Conservation (phyloP, 2,329 filamentous ascomycete species). For the Albifimbria verrucaria region DNA sequence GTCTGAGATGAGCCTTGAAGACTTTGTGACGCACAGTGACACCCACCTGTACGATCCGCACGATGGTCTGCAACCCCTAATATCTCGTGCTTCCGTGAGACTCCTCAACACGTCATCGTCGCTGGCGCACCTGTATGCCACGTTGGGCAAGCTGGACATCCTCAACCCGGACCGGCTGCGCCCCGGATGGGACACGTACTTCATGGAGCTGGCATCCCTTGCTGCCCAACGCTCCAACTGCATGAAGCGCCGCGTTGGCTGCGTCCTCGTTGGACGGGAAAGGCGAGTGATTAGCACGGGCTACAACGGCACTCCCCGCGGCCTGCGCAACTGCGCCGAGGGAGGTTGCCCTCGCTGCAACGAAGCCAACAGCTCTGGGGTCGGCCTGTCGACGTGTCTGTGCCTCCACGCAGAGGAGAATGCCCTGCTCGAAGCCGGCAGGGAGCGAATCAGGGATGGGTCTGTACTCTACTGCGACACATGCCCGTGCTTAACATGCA, state of each 20-base stretch:
- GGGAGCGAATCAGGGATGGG: conserved; percentile 81
- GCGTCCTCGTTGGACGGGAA: conserved; percentile 78
- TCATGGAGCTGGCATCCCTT: conserved; percentile 93
- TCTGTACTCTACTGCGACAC: conserved; percentile 91
- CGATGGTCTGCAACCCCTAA: conserved; percentile 69
- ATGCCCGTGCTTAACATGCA: conserved; percentile 95
- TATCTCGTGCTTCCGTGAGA: conserved; percentile 77
- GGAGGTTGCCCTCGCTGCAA: conserved; percentile 92
- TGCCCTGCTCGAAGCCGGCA: conserved; percentile 86
- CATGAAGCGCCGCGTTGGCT: conserved; percentile 96
- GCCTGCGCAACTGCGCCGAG: conserved; percentile 85
- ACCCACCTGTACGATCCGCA: conserved; percentile 67
- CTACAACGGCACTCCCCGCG: conserved; percentile 95
- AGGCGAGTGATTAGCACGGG: conserved; percentile 89
- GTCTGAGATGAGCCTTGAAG: conserved; percentile 42
- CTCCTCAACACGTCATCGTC: conserved; percentile 81
- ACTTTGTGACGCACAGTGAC: conserved; percentile 62
- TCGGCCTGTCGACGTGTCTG: conserved; percentile 78
- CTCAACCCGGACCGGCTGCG: conserved; percentile 75
- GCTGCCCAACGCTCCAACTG: conserved; percentile 91
- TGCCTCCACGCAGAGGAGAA: conserved; percentile 99
- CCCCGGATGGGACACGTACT: conserved; percentile 94
- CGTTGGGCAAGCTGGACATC: conserved; percentile 72
- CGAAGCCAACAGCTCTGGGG: conserved; percentile 64
- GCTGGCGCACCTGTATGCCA: conserved; percentile 66